Base-by-base conservation (phyloP, 257 asterid genomes). In the Fraxinus anomala region DNA sequence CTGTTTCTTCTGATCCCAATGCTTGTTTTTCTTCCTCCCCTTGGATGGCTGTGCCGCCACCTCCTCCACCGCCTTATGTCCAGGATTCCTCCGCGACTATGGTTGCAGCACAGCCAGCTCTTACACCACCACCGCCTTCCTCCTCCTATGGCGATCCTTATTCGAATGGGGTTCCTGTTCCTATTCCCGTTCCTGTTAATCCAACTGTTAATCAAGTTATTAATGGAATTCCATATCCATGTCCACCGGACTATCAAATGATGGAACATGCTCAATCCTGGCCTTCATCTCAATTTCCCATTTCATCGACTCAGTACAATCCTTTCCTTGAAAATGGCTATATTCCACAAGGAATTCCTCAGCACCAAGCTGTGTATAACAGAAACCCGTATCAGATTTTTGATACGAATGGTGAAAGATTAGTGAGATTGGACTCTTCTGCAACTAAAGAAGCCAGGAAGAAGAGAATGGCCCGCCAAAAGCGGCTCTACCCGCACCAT, bases 391-490 rank as follows among this genome's bases (percentile, higher is more conserved):
- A 86, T 77, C 97, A 85, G 69, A 42, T 85, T 42, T 82, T 39
- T 19, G 92, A 84, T 51, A 87, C 85, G 11, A 84, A 82, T 47
- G 92, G 93, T 24, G 92, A 90, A 37, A 80, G 85, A 66, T 26
- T 82, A 73, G 80, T 87, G 77, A 85, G 90, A 54, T 73, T 85
- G 73, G 94, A 97, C 10, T 71, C 92, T 54, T 87, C 94, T 1
- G 97, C 95, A 0, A 91, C 98, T 7, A 96, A 89, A 75, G 99
- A 93, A 82, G 98, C 99, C 0, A 76, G 99, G 82, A 93, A 93
- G 93, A 96, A 90, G 63, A 84, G 99, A 80, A 96, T 96, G 98
- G 98, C 97, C 3, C 88, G 97, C 5, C 98, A 96, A 42, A 79
- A 94, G 74, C 69, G 88, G 68, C 72, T 88, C 1, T 77, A 87